Base-by-base conservation (phyloP, 176 grass and related monocot genomes). In the Zoysia pacifica region DNA sequence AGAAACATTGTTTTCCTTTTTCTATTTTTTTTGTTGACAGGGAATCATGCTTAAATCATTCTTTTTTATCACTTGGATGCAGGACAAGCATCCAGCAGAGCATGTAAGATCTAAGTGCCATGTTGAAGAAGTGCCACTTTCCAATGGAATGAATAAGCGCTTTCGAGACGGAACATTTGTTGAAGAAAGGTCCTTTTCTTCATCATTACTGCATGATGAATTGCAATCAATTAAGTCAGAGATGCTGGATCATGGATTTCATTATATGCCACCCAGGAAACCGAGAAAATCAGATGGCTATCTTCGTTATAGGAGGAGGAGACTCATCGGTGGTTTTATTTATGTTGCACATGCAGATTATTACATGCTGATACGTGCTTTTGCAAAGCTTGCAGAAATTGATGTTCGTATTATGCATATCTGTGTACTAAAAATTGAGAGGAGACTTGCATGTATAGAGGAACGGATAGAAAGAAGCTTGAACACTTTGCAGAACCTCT, bases 311-410 rank as follows among this genome's bases (percentile, higher is more conserved):
- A 86, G n/a, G 65, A 85, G 94, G 82, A 75, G 64, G 82, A 82
- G 12, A 65, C 6, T 73, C 70, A 53, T 42, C 1, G 84, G 87
- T 47, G 86, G 79, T 67, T 84, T 89, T 67, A 64, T 87, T 72
- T 90, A 82, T 84, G 89, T 75, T 56, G 87, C 76, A 60, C 91
- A 97, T 89, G 87, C 89, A 82, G 94, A 97, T 88, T 97, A 92
- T 78, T 97, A 94, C 78, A 90, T 97, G 47, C 62, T 97, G 70
- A 58, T 97, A 74, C 87, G 85, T 58, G 39, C 81, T 69, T 97
- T 91, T 73, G 83, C 94, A 85, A 92, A 90, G 83, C 73, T 94
- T 70, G 91, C 85, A 63, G 81, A 90, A 80, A 74, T 90, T 82
- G 80, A 97, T 69, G 68, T 92, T 81, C 80, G 80, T 48, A 59